Percentiles rank a stretch among this genome's conserved stretches.
Conservation (phyloP, 192 early-diverging fungal genomes). For the Podila epicladia region DNA sequence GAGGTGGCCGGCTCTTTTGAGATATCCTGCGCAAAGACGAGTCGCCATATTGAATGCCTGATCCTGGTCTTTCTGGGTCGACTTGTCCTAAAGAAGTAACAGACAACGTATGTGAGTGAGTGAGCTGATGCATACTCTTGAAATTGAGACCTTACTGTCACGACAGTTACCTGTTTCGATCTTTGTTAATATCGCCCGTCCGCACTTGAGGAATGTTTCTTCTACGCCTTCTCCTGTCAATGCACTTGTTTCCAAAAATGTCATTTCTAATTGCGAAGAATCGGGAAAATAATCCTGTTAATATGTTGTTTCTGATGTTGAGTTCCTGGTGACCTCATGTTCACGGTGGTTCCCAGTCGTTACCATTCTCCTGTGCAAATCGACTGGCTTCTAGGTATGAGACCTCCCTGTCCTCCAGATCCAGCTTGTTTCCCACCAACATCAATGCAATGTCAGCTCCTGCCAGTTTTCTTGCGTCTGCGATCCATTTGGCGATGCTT, state of each 20-base stretch:
- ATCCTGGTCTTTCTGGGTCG: constrained; percentile 62
- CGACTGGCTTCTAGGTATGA: constrained; percentile 61
- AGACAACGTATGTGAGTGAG: neutral
- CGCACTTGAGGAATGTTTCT: constrained; percentile 64
- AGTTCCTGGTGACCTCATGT: neutral
- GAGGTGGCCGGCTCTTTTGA: constrained; percentile 55
- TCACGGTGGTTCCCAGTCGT: neutral
- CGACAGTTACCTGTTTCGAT: constrained; percentile 57
- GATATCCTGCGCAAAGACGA: constrained; percentile 62
- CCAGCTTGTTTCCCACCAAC: constrained; percentile 78
- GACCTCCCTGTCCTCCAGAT: constrained; percentile 63
- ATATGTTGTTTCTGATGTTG: too few species aligned
- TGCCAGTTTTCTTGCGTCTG: constrained; percentile 72
- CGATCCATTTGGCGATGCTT: constrained; percentile 71
- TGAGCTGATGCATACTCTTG: neutral
- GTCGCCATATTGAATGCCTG: constrained; percentile 63
- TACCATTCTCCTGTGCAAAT: constrained; percentile 63
- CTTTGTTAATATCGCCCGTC: constrained; percentile 61
- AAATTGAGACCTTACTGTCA: neutral
- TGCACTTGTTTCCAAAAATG: constrained; percentile 68
- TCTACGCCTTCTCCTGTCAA: constrained; percentile 67
- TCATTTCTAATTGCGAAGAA: constrained; percentile 52
- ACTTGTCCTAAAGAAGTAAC: constrained; percentile 48
- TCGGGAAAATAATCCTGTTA: too few species aligned
- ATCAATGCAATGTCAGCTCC: constrained; percentile 73